Conservation (phyloP, 2,329 filamentous ascomycete genomes). For the Colletotrichum gloeosporioides region DNA sequence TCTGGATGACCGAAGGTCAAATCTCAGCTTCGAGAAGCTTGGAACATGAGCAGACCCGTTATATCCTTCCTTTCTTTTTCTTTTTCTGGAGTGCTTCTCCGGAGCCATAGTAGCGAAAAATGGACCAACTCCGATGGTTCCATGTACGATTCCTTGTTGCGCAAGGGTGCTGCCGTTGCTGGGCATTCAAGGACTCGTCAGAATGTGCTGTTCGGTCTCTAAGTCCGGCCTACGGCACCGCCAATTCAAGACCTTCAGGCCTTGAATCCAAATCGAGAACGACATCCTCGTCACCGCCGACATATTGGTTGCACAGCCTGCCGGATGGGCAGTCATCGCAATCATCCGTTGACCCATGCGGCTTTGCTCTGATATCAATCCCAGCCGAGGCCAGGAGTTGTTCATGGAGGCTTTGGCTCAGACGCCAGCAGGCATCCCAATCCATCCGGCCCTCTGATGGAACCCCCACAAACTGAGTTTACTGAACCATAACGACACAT, state of each 20-base stretch:
- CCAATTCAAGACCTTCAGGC: background rate
- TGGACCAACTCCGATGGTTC: background rate
- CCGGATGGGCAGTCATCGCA: background rate
- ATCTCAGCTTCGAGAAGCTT: constrained; percentile 8
- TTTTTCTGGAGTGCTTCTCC: background rate
- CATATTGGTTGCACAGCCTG: background rate
- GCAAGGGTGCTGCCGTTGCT: background rate
- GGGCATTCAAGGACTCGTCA: background rate
- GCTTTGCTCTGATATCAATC: background rate
- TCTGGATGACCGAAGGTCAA: background rate
- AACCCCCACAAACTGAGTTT: background rate
- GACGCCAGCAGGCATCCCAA: background rate
- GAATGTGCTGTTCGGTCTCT: background rate
- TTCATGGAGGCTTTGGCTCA: background rate
- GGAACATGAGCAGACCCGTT: background rate
- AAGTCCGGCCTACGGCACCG: background rate
- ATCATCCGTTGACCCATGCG: background rate
- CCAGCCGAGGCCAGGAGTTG: background rate
- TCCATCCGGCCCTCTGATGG: background rate
- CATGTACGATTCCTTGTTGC: background rate
- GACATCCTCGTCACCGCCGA: background rate
- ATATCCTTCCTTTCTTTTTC: background rate
- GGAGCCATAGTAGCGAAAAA: background rate
- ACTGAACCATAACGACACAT: background rate
- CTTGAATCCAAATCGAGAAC: background rate